Percentiles rank a stretch among this genome's conserved stretches.
phyloP scores from a whole-genome alignment of 345 rosid species.

The Gossypium mustelinum region DNA sequence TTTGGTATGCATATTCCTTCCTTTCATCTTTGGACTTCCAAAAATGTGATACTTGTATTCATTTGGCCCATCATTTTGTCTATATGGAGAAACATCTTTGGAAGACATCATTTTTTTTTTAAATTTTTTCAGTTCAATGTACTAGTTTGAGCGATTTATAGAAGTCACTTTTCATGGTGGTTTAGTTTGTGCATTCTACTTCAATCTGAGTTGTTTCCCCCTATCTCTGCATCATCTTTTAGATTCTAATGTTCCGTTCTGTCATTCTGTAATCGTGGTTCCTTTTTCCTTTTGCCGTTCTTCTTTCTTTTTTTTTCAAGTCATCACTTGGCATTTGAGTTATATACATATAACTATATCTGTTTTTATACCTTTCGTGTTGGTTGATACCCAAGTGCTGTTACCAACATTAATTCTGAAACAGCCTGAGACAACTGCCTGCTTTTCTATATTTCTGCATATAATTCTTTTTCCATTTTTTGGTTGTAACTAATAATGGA shows the following conservation, averaged over 20 bases:
- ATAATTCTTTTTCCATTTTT: too few relatives aligned
- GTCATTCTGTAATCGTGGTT: not conserved
- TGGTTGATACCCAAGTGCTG: not conserved
- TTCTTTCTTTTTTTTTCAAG: not conserved
- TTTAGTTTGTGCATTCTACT: not conserved
- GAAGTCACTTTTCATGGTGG: not conserved
- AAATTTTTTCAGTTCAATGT: not conserved
- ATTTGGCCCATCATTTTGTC: not conserved
- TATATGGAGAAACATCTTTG: not conserved
- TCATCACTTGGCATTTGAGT: not conserved
- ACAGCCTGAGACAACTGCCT: not conserved
- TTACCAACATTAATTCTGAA: not conserved
- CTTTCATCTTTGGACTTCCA: not conserved
- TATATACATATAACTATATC: too few relatives aligned
- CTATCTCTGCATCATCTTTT: not conserved
- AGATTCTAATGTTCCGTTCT: not conserved
- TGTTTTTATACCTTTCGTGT: not conserved
- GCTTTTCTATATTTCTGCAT: not conserved
- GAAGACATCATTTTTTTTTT: not conserved
- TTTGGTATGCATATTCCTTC: conserved; percentile 43
- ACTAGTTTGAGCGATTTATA: not conserved
- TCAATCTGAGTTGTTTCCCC: not conserved
- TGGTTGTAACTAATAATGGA: not conserved
- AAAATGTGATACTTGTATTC: not conserved
- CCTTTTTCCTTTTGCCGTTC: not conserved